Base-by-base conservation (phyloP, 2,329 filamentous ascomycete genomes). In the Colletotrichum gigasporum region DNA sequence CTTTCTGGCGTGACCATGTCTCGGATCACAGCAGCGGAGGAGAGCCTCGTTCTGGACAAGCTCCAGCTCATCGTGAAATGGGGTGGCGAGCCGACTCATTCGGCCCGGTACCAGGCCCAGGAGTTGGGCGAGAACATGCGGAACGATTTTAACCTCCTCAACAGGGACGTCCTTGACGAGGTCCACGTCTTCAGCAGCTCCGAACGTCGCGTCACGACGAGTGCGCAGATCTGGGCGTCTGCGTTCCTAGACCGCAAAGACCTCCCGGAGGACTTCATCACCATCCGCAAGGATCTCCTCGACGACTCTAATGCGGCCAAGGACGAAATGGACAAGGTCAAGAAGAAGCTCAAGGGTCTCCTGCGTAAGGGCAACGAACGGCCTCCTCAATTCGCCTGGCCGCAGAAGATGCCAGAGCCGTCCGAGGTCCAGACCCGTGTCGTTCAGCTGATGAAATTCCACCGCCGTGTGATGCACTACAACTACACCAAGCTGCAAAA, bases 281-380 rank as follows among this genome's bases (percentile, higher is more conserved):
- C 89, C 32, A 90, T 98, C 60, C 90, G 96, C 55, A 99, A 99
- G 75, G 94, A 98, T 77, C 85, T 99, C 6, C 82, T 99, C 3
- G 96, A 99, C 75, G 96, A 99, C 75, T 98, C 94, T 0, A 99
- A 99, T 76, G 96, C 96, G 4, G 96, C 96, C 62, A 99, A 99
- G 76, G 96, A 99, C 75, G 94, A 97, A 73, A 99, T 97, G 92
- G 96, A 99, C 79, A 97, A 97, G 79, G 96, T 99, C 59, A 99
- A 99, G 85, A 99, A 99, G 87, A 97, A 97, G 87, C 86, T 99
- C 26, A 99, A 99, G 80, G 90, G 93, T 1, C 84, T 99, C 18
- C 79, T 99, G 62, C 90, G 96, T 28, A 92, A 97, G 76, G 96
- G 95, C n/a, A 93, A 94, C 66, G 92, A 96, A 73, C 92, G 95